Conservation (phyloP, 2,329 filamentous ascomycete species). For the Ophiostoma novo-ulmi region DNA sequence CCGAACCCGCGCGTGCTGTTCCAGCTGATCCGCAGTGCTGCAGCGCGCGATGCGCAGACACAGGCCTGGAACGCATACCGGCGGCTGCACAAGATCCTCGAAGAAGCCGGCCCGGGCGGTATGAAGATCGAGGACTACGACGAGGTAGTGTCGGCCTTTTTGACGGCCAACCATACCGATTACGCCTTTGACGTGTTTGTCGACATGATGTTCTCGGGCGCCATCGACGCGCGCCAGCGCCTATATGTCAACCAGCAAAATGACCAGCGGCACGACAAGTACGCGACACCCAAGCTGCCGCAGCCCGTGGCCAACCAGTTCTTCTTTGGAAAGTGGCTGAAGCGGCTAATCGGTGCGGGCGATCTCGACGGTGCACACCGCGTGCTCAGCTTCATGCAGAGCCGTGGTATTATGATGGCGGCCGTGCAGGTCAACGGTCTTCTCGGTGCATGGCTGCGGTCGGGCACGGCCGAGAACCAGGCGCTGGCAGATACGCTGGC, state of each 20-base stretch:
- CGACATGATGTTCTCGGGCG: constrained; percentile 75
- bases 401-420: constrained; percentile 61
- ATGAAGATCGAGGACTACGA: constrained; percentile 75
- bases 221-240: constrained; percentile 44
- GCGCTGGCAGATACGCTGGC: constrained; percentile 62
- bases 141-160: constrained; percentile 62
- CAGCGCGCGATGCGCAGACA: constrained; percentile 38
- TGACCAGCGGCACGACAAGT: constrained; percentile 26
- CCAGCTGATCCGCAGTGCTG: constrained; percentile 25
- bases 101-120: constrained; percentile 32
- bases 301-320: constrained; percentile 62
- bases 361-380: constrained; percentile 65
- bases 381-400: constrained; percentile 71
- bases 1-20: constrained; percentile 25
- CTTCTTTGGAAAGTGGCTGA: constrained; percentile 85
- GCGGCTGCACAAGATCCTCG: constrained; percentile 57
- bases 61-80: constrained; percentile 65
- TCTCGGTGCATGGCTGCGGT: constrained; percentile 70
- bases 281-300: constrained; percentile 36
- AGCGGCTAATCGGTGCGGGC: constrained; percentile 69
- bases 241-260: neutral
- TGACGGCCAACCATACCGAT: constrained; percentile 59
- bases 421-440: constrained; percentile 77
- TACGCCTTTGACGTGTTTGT: constrained; percentile 72
- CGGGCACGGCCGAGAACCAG: constrained; percentile 49